Base-by-base conservation (phyloP, 768 basidiomycete species). In the Trametes cinnabarina region DNA sequence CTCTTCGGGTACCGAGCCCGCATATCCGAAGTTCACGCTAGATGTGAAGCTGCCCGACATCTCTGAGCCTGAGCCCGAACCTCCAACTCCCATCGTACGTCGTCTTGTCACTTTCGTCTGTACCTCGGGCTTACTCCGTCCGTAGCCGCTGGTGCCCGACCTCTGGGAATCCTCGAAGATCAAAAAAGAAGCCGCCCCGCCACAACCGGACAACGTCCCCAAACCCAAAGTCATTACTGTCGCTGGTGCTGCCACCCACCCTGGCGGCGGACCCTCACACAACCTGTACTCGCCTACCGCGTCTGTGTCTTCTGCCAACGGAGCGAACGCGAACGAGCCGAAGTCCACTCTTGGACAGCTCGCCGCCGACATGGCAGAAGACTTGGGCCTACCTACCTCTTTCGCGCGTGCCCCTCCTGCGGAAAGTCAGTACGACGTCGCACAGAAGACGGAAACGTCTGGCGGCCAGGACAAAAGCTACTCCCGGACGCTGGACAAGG, bases 11-110 rank as follows among this genome's bases (percentile, higher is more conserved):
- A 56, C 74, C 3, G 70, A 72, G 20, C 57, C 68, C 30, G 54
- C 26, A 14, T 60, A 47, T 42, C 68, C 66, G 15, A 68, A 69
- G 20, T 64, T 67, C 17, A 79, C 77, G 55, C 66, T 83, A 62
- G 76, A 78, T 59, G 69, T 88, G 63, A 75, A 72, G 47, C 67
- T 92, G 41, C 90, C 90, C 20, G 78, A 86, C 60, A 67, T 81
- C 15, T 75, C 80, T 20, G 70, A 72, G 22, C 77, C 77, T 8
- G 70, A 69, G 28, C 74, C 76, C 2, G 74, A 76, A 49, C 62
- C 69, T 4, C 77, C 77, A 20, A 75, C 82, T 26, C 83, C 86
- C 71, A 79, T 87, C 51, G 90, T 92, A 66, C 57, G 87, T 79
- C 28, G 34, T 17, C 25, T 3, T 51, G 32, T 41, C 35, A 17